A percentile compares a stretch with the other conserved stretches of the same genome.
phyloP scores from a whole-genome alignment of 495 filamentous ascomycete genomes.

The Penicillium lividum region DNA sequence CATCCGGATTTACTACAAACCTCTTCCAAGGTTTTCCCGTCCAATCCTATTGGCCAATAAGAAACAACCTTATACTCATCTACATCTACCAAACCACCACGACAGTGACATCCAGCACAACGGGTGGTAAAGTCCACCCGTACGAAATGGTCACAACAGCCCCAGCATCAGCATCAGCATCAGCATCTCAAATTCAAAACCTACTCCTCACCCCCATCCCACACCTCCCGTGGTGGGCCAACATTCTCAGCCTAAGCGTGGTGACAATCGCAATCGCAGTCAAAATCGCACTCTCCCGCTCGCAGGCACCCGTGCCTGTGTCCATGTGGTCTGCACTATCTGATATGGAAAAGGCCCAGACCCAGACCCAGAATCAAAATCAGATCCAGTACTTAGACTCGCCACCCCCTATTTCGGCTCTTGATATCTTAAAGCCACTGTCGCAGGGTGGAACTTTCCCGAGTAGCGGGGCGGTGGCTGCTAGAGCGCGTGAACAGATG shows the following conservation, averaged over 20 bases:
- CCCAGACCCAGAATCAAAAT: neutral
- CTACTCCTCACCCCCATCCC: constrained; percentile 5
- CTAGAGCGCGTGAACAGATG: constrained; percentile 20
- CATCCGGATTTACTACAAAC: neutral
- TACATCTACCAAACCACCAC: neutral
- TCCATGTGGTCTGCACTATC: neutral
- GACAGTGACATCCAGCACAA: neutral
- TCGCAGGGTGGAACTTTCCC: constrained; percentile 36
- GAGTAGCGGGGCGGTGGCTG: constrained; percentile 29
- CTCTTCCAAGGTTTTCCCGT: no score
- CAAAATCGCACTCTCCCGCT: neutral
- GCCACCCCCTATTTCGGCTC: constrained; percentile 29
- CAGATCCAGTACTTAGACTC: constrained; percentile 7
- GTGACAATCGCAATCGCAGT: neutral
- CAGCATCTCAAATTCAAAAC: neutral
- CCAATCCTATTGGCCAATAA: no score
- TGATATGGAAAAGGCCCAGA: constrained; percentile 24
- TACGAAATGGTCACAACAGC: neutral
- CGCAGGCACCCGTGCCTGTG: neutral
- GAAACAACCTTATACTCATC: no score
- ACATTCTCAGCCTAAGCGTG: neutral
- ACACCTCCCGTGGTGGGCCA: neutral
- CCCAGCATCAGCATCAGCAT: neutral
- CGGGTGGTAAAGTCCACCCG: neutral
- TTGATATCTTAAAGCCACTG: constrained; percentile 39